Base-by-base conservation (phyloP, 2,329 filamentous ascomycete genomes). In the Monosporascus sp. region DNA sequence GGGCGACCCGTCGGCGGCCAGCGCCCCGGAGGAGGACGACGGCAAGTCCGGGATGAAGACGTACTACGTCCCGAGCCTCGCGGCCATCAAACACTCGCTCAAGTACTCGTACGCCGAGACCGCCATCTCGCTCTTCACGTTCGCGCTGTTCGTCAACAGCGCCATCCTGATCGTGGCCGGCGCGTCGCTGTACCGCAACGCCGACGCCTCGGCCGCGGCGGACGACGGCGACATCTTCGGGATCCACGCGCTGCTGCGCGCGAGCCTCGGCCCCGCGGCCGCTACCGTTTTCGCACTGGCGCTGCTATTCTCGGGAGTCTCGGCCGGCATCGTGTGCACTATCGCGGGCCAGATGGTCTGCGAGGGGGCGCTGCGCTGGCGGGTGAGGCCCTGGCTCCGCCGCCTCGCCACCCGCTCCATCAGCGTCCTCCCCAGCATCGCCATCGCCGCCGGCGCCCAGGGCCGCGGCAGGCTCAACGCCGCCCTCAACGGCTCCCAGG, bases 281-380 rank as follows among this genome's bases (percentile, higher is more conserved):
- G 91, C 89, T 2, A 89, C 88, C 3, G 76, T 96, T n/a, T 96
- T 96, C 58, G 89, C 89, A 0, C 75, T 95, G 2, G 89, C 91
- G 0, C 74, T 96, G 1, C 79, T 96, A 0, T 80, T 95, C 1
- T 92, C 87, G 0, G 91, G 91, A 8, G 80, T 90, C 14, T 89
- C 86, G 0, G 91, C 91, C 0, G 91, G 91, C 6, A 89, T 96
- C 37, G 87, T 95, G 2, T 95, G 91, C 72, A 96, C 91, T 1
- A 94, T 96, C 60, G 82, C 91, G 0, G 91, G 91, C 0, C 91
- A 96, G 68, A 94, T 96, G 85, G 87, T 96, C 22, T 86, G 84
- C 57, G 91, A 95, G 68, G 91, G 91, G 7, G 89, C 91, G 56
- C 69, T 96, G 45, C 82, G 84, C 47, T 91, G 89, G 88, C 82